Conservation (phyloP, 2,329 filamentous ascomycete genomes). For the Ophiosphaerella korrae region DNA sequence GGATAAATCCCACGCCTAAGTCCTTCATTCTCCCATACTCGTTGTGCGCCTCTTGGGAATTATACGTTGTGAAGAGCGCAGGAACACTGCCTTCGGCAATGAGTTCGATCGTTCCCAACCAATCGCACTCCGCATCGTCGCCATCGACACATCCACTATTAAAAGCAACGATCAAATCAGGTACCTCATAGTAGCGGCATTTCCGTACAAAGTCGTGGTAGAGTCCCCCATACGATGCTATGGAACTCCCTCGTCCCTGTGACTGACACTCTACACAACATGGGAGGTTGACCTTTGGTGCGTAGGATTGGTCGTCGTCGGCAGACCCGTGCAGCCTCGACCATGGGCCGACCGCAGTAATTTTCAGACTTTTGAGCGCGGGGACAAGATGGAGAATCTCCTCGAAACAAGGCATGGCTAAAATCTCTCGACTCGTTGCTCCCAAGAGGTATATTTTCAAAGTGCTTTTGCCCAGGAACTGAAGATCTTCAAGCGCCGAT, state of each 20-base stretch:
- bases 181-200: conserved; percentile 12
- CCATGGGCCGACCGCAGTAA: conserved; percentile 17
- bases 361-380: conserved; percentile 9
- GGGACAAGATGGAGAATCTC: conserved; percentile 23
- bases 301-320: background rate
- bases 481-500: conserved; percentile 21
- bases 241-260: conserved; percentile 8
- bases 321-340: conserved; percentile 2
- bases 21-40: conserved; percentile 12
- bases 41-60: conserved; percentile 12
- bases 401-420: conserved; percentile 19
- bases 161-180: conserved; percentile 22
- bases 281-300: conserved; percentile 10
- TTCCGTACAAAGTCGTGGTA: conserved; percentile 20
- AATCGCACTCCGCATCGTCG: conserved; percentile 18
- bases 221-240: conserved; percentile 17
- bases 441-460: conserved; percentile 20
- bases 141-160: conserved; percentile 24
- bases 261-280: conserved; percentile 18
- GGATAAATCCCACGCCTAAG: conserved; percentile 12
- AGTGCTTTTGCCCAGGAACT: background rate
- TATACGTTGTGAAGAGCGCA: conserved; percentile 24
- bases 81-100: conserved; percentile 13
- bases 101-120: conserved; percentile 19
- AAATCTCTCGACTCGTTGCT: conserved; percentile 22